A percentile compares a stretch with the other conserved stretches of the same genome.
Conservation (phyloP, 116 monocot genomes). For the Papilionanthe hybrid region DNA sequence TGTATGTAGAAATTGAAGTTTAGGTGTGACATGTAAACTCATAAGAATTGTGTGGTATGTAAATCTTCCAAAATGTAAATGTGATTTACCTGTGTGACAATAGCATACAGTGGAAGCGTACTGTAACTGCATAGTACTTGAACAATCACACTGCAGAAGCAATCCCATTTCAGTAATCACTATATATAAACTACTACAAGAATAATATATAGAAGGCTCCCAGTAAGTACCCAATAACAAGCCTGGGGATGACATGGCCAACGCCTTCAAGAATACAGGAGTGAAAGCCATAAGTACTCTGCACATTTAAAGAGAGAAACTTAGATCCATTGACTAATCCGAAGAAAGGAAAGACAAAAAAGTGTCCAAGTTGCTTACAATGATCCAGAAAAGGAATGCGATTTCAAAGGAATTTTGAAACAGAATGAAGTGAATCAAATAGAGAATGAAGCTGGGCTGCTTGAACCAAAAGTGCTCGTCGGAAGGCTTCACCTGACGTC, state of each 20-base stretch:
- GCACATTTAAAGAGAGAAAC: neutral
- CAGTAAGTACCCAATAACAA: slow-evolving; percentile 56
- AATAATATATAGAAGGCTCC: neutral
- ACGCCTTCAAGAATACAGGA: slow-evolving; percentile 80
- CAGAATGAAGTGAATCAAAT: slow-evolving; percentile 83
- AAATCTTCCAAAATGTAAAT: neutral
- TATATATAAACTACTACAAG: neutral
- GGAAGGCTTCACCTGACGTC: slow-evolving; percentile 45
- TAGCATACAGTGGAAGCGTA: slow-evolving; percentile 79
- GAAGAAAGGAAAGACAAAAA: slow-evolving; percentile 1
- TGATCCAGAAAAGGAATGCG: slow-evolving; percentile 91
- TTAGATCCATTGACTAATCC: too few species aligned
- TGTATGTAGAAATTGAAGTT: too few species aligned
- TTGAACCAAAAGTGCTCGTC: slow-evolving; percentile 78
- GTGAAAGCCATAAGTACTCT: slow-evolving; percentile 70
- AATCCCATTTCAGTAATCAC: neutral
- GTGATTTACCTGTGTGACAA: slow-evolving; percentile 66
- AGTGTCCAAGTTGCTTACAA: slow-evolving; percentile 33
- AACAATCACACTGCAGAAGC: slow-evolving; percentile 44
- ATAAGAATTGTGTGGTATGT: too few species aligned
- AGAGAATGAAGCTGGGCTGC: slow-evolving; percentile 53
- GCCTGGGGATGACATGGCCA: slow-evolving; percentile 64
- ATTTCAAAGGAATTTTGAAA: slow-evolving; percentile 96
- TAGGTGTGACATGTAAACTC: too few species aligned
- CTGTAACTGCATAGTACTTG: slow-evolving; percentile 84